Percentiles rank a stretch among this genome's conserved stretches.
Evolutionary conservation across 192 early-diverging fungal genomes (phyloP).

Genomic region (Umbelopsis sp.): DNA sequence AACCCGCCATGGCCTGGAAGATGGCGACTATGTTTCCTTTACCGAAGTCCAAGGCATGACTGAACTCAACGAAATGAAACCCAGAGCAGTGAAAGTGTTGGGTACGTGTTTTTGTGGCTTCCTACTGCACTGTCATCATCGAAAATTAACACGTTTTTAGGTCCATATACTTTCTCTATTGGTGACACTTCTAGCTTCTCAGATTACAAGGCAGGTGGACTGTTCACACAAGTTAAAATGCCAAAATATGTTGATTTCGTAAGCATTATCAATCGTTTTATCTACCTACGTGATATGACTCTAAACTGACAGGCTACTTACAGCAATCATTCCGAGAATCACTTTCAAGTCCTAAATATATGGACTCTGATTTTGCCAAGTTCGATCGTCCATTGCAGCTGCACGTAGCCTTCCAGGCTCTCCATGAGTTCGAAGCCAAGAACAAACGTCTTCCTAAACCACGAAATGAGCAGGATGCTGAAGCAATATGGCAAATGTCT

Average conservation of each 20-base stretch:
- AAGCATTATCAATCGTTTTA: slow-evolving; percentile 33
- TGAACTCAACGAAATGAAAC: slow-evolving; percentile 78
- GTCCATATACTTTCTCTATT: slow-evolving; percentile 97
- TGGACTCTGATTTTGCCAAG: slow-evolving; percentile 95
- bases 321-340: slow-evolving; percentile 75
- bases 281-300: background rate
- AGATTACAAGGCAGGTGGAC: slow-evolving; percentile 79
- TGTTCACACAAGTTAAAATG: slow-evolving; percentile 96
- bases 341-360: slow-evolving; percentile 76
- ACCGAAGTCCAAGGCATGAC: slow-evolving; percentile 92
- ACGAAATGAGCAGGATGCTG: slow-evolving; percentile 83
- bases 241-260: slow-evolving; percentile 85
- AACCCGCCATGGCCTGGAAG: slow-evolving; percentile 95
- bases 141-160: slow-evolving; percentile 22
- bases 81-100: slow-evolving; percentile 83
- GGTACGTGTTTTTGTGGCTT: slow-evolving; percentile 29
- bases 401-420: slow-evolving; percentile 92
- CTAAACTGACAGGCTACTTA: background rate
- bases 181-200: slow-evolving; percentile 83
- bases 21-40: slow-evolving; percentile 96
- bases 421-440: slow-evolving; percentile 77
- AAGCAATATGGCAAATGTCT: slow-evolving; percentile 73
- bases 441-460: slow-evolving; percentile 81
- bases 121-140: background rate
- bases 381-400: slow-evolving; percentile 95